Base-by-base conservation (phyloP, 2,329 filamentous ascomycete genomes). In the Colletotrichum echinochloae region DNA sequence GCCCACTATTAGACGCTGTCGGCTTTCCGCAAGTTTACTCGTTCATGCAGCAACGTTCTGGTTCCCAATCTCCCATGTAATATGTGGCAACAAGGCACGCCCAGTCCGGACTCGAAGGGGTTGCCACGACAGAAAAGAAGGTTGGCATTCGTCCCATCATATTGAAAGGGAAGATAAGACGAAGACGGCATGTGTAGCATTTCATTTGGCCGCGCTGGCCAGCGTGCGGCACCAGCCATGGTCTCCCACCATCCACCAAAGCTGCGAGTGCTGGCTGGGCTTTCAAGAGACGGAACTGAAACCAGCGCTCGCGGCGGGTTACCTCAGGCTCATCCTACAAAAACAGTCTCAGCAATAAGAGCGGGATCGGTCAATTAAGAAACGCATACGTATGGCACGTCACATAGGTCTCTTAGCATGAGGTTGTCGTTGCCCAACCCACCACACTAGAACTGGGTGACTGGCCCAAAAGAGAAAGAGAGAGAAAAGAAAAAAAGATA, bases 161-260 rank as follows among this genome's bases (percentile, higher is more conserved):
- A 26, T 26, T 49, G 23, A 55, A 56, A 23, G 28, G 20, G 30
- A 37, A 67, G 64, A 70, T 57, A 41, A 20, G 39, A 20, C 39
- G 39, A 52, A 70, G 64, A 67, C 67, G 67, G 62, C 56, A 62
- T 66, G 62, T 70, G 63, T 54, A 65, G 61, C 66, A 66, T 35
- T 44, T 60, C 46, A 60, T 60, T 60, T 46, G 46, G 46, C 35
- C 65, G 63, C 63, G 63, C n/a, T 61, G 67, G 56, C 56, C 67
- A 70, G 57, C 52, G 57, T 23, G 51, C 9, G 57, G 44, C 64
- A 70, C 57, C 41, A 35, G 8, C 28, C 56, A 35, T 61, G 51
- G 46, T 61, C 44, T 37, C 33, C 63, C 33, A 52, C 48, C 54
- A 46, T 41, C 67, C 57, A 48, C 18, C 30, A 23, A 52, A 60